Percentiles rank a stretch among this genome's conserved stretches.
phyloP scores from a whole-genome alignment of 768 basidiomycete species.

The Podaxis carcinomalis region DNA sequence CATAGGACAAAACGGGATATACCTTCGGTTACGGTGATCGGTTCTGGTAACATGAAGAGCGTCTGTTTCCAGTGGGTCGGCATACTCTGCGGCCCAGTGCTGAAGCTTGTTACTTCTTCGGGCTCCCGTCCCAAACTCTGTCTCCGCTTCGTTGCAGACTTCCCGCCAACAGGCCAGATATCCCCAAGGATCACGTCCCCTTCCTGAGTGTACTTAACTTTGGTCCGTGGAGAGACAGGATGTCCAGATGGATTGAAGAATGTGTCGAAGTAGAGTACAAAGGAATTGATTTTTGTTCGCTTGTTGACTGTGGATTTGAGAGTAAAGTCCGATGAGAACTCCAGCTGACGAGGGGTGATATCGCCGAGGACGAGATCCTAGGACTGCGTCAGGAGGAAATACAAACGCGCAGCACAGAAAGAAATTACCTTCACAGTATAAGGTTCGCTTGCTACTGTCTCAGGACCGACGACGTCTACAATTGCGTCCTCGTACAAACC shows the following conservation, averaged over 20 bases:
- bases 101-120: conserved; percentile 68
- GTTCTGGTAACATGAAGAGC: conserved; percentile 77
- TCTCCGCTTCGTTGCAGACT: conserved; percentile 53
- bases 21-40: conserved; percentile 77
- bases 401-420: background rate
- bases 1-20: conserved; percentile 16
- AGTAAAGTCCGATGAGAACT: conserved; percentile 75
- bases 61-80: conserved; percentile 99
- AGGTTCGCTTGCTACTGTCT: conserved; percentile 61
- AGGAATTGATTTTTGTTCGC: conserved; percentile 65
- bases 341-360: conserved; percentile 65
- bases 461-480: conserved; percentile 71
- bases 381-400: background rate
- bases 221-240: conserved; percentile 45
- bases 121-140: conserved; percentile 49
- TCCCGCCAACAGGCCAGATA: conserved; percentile 75
- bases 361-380: conserved; percentile 75
- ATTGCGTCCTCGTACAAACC: conserved; percentile 78
- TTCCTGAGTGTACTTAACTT: conserved; percentile 54
- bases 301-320: conserved; percentile 61
- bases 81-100: conserved; percentile 82
- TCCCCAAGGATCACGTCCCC: conserved; percentile 66
- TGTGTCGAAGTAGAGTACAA: conserved; percentile 93
- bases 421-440: conserved; percentile 57
- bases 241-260: conserved; percentile 71